Base-by-base conservation (phyloP, 1,284 basidiomycete species). In the Ceratobasidium sp. region DNA sequence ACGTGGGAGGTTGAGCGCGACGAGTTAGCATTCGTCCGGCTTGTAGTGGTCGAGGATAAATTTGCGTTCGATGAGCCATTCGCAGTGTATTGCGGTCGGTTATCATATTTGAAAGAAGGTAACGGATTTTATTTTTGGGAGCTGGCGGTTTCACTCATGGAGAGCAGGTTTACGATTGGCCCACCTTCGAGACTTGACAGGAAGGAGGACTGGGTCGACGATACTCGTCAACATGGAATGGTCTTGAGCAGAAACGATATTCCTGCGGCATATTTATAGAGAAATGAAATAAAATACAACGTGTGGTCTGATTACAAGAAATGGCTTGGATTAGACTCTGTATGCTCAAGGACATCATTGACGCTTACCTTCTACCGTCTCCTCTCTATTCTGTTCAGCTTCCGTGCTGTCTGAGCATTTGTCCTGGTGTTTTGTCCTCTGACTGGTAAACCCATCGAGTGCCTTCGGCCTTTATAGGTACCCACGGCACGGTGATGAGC, bases 401-500 rank as follows among this genome's bases (percentile, higher is more conserved):
- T 93, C 79, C 82, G 89, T 42, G 94, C 94, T 38, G 92, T 94
- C 79, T 84, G 86, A 58, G 91, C 93, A 74, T 96, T 96, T 58
- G 85, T 88, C 78, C 89, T 88, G 3, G 94, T 96, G 72, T 90
- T 90, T 80, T 96, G 94, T 62, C 94, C 94, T 76, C 94, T 84
- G 70, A 96, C 94, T 0, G 94, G 94, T 45, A 95, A 79, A 71
- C 89, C 87, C 87, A 93, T 91, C 1, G 93, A 92, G 76, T 96
- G 94, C 76, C 94, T 82, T 79, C 87, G 85, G 38, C 94, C 94
- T 68, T 90, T 87, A 77, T 95, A 94, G 74, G 87, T 92, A 55
- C 94, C 94, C 78, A 96, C 93, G 83, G 89, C 90, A 72, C 93
- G 83, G 78, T 94, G 90, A 79, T 95, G 94, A 8, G 87, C 88